Percentiles rank a stretch among this genome's conserved stretches.
Evolutionary conservation across 306 rosid species (phyloP).

Genomic region (Prinsepia uniflora): DNA sequence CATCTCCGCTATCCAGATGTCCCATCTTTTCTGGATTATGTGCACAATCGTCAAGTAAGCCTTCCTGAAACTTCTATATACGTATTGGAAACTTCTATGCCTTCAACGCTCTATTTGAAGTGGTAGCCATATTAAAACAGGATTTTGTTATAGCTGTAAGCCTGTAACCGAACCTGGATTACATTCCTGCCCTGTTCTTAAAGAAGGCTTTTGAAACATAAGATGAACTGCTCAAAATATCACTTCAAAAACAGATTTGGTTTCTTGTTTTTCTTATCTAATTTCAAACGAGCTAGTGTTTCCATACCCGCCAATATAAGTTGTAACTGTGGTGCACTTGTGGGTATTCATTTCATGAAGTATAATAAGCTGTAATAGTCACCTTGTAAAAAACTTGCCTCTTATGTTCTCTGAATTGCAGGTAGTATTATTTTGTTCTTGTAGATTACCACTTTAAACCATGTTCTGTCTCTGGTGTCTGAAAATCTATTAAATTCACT

Average conservation of each 20-base stretch:
- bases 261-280: background rate
- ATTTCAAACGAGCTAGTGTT: background rate
- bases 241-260: background rate
- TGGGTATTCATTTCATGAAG: background rate
- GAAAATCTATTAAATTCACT: background rate
- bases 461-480: background rate
- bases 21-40: conserved; percentile 90
- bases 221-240: background rate
- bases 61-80: background rate
- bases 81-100: background rate
- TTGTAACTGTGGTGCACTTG: background rate
- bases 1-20: conserved; percentile 75
- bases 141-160: background rate
- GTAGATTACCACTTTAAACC: conserved; percentile 1
- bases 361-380: background rate
- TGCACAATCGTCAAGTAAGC: conserved; percentile 86
- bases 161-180: background rate
- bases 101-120: background rate
- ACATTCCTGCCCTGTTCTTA: background rate
- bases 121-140: background rate
- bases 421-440: background rate
- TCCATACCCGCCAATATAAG: background rate
- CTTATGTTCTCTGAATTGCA: background rate
- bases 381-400: background rate
- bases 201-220: background rate